Conservation (phyloP, 2,329 filamentous ascomycete genomes). For the Xylaria digitata region DNA sequence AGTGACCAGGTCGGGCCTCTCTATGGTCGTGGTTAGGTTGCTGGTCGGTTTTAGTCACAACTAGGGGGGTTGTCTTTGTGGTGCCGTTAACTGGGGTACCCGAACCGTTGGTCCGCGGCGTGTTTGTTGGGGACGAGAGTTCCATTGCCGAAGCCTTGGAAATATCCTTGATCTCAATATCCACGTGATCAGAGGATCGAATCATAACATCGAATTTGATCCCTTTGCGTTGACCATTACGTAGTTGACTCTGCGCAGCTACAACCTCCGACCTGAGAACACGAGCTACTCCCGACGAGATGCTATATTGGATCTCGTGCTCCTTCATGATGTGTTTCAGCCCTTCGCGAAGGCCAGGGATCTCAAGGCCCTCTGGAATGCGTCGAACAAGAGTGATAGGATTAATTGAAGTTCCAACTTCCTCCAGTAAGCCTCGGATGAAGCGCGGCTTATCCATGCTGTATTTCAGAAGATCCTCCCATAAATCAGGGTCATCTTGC, state of each 20-base stretch:
- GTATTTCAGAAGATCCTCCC: constrained; percentile 94
- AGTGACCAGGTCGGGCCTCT: constrained; percentile 64
- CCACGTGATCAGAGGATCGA: constrained; percentile 57
- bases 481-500: constrained; percentile 90
- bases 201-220: constrained; percentile 86
- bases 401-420: constrained; percentile 93
- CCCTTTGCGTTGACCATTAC: constrained; percentile 82
- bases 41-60: constrained; percentile 39
- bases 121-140: constrained; percentile 38
- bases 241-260: constrained; percentile 81
- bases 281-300: constrained; percentile 87
- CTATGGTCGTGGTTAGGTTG: constrained; percentile 49
- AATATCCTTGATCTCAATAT: constrained; percentile 57
- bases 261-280: constrained; percentile 90
- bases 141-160: constrained; percentile 43
- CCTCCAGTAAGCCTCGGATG: constrained; percentile 89
- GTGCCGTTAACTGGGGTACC: constrained; percentile 38
- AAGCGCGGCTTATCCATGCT: constrained; percentile 98
- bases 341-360: constrained; percentile 88
- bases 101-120: constrained; percentile 41
- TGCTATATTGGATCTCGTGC: constrained; percentile 93
- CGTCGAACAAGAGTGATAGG: constrained; percentile 89
- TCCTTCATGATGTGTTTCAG: constrained; percentile 92
- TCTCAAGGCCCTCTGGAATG: constrained; percentile 93
- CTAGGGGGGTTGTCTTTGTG: constrained; percentile 1